Conservation (phyloP, 164 flowering plant species). For the Chimonanthus salicifolius region DNA sequence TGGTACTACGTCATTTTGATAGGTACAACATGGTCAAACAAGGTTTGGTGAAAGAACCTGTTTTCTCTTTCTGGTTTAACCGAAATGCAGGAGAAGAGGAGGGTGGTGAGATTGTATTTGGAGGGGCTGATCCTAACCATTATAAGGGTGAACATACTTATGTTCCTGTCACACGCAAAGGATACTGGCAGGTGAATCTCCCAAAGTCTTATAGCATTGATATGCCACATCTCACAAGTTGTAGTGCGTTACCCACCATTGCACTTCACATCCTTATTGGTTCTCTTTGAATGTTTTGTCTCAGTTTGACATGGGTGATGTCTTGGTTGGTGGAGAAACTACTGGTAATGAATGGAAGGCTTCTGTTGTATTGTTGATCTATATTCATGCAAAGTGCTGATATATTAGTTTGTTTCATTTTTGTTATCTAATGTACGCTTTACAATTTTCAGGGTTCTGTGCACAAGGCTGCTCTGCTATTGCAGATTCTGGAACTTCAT, state of each 20-base stretch:
- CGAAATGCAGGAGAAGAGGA: constrained; percentile 58
- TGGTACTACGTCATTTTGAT: background rate
- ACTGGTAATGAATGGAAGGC: constrained; percentile 44
- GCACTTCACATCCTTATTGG: background rate
- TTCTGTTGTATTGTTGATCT: background rate
- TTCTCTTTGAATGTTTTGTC: background rate
- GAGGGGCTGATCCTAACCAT: constrained; percentile 81
- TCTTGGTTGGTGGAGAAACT: constrained; percentile 56
- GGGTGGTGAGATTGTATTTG: constrained; percentile 91
- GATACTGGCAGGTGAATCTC: constrained; percentile 85
- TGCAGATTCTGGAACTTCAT: constrained; percentile 90
- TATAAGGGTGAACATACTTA: constrained; percentile 77
- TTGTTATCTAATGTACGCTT: background rate
- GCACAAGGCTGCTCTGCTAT: constrained; percentile 76
- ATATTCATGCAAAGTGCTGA: background rate
- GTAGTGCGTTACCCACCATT: background rate
- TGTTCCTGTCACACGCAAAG: constrained; percentile 82
- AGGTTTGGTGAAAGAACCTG: constrained; percentile 62
- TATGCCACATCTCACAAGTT: background rate
- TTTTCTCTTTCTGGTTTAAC: constrained; percentile 87
- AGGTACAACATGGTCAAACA: constrained; percentile 88
- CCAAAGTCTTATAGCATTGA: background rate
- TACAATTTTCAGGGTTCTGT: constrained; percentile 54
- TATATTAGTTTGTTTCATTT: background rate
- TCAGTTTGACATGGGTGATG: constrained; percentile 95